Conservation (phyloP, 2,329 filamentous ascomycete genomes). For the Claviceps sp. region DNA sequence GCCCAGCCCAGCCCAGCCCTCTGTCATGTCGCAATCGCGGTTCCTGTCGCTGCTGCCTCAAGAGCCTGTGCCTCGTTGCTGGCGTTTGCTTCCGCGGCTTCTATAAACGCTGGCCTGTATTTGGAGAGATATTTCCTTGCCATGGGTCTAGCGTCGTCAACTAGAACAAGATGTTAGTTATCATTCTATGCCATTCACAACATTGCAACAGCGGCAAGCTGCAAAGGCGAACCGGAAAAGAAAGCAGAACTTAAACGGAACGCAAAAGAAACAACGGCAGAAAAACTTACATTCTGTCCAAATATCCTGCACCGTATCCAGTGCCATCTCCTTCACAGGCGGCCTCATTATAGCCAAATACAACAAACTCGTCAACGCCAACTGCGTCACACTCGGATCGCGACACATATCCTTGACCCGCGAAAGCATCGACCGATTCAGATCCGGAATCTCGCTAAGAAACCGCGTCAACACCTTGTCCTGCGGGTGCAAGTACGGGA, state of each 20-base stretch:
- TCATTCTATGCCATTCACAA: neutral
- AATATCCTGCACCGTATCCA: constrained; percentile 53
- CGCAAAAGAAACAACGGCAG: neutral
- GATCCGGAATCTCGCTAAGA: constrained; percentile 75
- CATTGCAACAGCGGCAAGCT: no score
- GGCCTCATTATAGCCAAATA: constrained; percentile 57
- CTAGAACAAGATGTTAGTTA: constrained; percentile 18
- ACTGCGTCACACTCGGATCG: constrained; percentile 49
- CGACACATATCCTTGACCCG: constrained; percentile 56
- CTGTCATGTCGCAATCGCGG: constrained; percentile 19
- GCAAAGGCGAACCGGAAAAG: neutral
- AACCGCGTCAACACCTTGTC: constrained; percentile 87
- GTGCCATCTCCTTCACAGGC: constrained; percentile 46
- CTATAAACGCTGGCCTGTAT: constrained; percentile 41
- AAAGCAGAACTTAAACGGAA: neutral
- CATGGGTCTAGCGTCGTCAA: constrained; percentile 49
- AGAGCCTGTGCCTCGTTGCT: constrained; percentile 11
- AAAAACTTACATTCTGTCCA: constrained; percentile 47
- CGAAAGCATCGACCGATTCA: constrained; percentile 58
- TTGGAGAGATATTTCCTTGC: constrained; percentile 49
- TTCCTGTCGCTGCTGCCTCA: constrained; percentile 9
- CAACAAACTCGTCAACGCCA: constrained; percentile 50
- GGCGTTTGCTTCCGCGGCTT: constrained; percentile 16
- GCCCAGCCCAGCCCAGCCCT: no score
- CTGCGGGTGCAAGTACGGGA: constrained; percentile 80